A percentile compares a stretch with the other conserved stretches of the same genome.
Conservation (phyloP, 2,329 filamentous ascomycete genomes). For the Alternaria conjuncta region DNA sequence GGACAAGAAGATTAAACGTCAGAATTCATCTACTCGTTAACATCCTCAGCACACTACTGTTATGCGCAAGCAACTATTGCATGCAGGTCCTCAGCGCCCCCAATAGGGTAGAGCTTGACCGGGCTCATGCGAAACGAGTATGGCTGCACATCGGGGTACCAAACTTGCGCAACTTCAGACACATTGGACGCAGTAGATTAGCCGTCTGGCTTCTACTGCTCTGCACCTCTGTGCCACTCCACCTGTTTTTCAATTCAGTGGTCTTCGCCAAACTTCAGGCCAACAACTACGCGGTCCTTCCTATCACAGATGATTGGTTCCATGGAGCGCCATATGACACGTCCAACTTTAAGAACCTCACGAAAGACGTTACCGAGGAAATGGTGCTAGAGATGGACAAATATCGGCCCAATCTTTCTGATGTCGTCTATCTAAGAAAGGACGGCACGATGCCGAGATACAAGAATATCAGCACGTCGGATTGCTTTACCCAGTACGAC, state of each 20-base stretch:
- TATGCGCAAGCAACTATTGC: slow-evolving; percentile 33
- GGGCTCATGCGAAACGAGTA: slow-evolving; percentile 31
- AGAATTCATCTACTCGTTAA: slow-evolving; percentile 58
- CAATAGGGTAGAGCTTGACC: slow-evolving; percentile 25
- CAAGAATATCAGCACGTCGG: background rate
- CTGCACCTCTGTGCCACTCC: slow-evolving; percentile 19
- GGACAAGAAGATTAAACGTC: background rate
- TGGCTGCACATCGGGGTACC: slow-evolving; percentile 54
- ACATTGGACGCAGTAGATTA: slow-evolving; percentile 1
- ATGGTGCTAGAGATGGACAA: background rate
- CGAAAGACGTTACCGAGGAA: background rate
- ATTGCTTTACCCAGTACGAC: slow-evolving; percentile 17
- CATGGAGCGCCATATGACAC: slow-evolving; percentile 12
- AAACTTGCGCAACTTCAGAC: slow-evolving; percentile 26
- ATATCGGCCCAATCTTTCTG: background rate
- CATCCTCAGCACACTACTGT: slow-evolving; percentile 44
- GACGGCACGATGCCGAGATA: background rate
- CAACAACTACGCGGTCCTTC: slow-evolving; percentile 20
- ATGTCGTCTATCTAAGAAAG: background rate
- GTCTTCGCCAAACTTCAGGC: slow-evolving; percentile 23
- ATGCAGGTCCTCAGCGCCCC: slow-evolving; percentile 38
- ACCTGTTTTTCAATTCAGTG: slow-evolving; percentile 28
- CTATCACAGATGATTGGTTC: slow-evolving; percentile 19
- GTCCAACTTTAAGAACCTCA: background rate
- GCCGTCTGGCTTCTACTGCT: slow-evolving; percentile 11